Percentiles rank a stretch among this genome's conserved stretches.
Evolutionary conservation across 148 eudicot genomes (phyloP).

Genomic region (Arctostaphylos glauca): DNA sequence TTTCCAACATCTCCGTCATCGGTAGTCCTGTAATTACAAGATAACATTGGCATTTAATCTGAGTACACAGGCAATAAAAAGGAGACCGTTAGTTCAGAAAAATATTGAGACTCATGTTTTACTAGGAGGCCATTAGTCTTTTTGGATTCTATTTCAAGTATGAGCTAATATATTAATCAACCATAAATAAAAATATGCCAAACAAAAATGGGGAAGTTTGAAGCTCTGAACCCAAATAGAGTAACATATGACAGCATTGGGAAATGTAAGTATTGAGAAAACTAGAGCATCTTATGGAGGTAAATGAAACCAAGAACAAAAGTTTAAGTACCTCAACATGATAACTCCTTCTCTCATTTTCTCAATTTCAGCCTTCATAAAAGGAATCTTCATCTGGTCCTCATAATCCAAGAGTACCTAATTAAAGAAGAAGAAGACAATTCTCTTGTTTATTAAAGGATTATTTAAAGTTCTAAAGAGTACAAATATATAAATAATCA

Average conservation of each 20-base stretch:
- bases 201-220: background rate
- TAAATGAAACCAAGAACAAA: background rate
- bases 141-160: background rate
- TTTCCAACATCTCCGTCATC: constrained; percentile 57
- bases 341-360: constrained; percentile 31
- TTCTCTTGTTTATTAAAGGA: background rate
- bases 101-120: background rate
- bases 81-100: background rate
- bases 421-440: background rate
- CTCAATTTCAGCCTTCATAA: constrained; percentile 37
- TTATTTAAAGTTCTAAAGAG: background rate
- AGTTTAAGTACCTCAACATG: constrained; percentile 46
- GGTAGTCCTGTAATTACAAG: constrained; percentile 28
- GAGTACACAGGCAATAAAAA: background rate
- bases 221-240: background rate
- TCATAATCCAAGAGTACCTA: constrained; percentile 58
- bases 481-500: background rate
- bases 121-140: background rate
- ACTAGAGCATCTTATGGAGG: background rate
- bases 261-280: background rate
- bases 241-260: too few species aligned
- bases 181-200: background rate
- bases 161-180: background rate
- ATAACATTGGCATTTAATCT: background rate
- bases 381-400: constrained; percentile 56